Conservation (phyloP, 1,139 yeast species). For the Zygoascus meyerae region DNA sequence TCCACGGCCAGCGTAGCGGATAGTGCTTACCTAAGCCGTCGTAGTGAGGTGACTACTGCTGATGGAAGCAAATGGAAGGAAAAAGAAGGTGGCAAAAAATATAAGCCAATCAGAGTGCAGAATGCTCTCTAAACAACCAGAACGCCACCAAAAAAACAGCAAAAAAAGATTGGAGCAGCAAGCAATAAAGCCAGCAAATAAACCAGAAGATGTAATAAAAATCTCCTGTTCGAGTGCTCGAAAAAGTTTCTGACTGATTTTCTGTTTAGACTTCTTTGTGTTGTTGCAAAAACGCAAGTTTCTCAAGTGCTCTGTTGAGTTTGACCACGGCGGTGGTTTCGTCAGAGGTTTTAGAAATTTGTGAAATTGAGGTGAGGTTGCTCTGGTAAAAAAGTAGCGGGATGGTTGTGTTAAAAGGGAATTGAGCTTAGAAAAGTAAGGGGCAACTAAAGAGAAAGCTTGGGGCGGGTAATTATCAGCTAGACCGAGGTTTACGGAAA, state of each 20-base stretch:
- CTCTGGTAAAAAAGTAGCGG: constrained; percentile 1
- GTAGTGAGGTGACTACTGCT: not conserved
- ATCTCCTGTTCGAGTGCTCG: too few relatives aligned
- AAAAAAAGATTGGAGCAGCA: not conserved
- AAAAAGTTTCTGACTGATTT: not conserved
- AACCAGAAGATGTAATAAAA: not conserved
- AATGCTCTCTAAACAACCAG: not conserved
- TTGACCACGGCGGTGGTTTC: constrained; percentile 2
- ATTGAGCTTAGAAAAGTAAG: not conserved
- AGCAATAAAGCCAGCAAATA: constrained; percentile 6
- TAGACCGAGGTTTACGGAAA: not conserved
- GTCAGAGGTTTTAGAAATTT: constrained; percentile 2
- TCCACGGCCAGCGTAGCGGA: constrained; percentile 2
- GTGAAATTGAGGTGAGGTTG: constrained; percentile 2
- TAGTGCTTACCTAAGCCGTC: too few relatives aligned
- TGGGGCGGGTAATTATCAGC: too few relatives aligned
- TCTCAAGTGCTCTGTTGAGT: constrained; percentile 1
- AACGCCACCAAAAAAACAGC: not conserved
- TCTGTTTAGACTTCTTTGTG: not conserved
- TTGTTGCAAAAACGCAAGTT: not conserved
- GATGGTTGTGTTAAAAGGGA: too few relatives aligned
- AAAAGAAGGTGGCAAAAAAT: not conserved
- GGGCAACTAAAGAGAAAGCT: constrained; percentile 4
- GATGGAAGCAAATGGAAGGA: constrained; percentile 5
- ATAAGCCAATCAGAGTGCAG: not conserved